phyloP scores from a whole-genome alignment of 306 rosid species.

The Cyamopsis tetragonoloba region DNA sequence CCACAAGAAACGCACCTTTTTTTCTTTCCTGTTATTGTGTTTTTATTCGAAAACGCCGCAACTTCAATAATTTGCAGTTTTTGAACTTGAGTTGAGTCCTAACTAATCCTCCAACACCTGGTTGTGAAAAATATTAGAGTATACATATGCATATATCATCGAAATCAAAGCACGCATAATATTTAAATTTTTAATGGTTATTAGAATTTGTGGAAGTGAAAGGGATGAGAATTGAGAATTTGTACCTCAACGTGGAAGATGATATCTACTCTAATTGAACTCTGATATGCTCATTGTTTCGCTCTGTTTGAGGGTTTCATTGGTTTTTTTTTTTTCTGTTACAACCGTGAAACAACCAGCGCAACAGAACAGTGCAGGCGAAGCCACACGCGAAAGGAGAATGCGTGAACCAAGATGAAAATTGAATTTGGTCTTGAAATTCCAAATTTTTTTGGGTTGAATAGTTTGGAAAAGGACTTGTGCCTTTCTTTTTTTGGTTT shows the following conservation, averaged over 20 bases:
- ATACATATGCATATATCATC: not conserved
- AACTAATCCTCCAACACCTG: not conserved
- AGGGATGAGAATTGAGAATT: not conserved
- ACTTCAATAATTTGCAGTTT: not conserved
- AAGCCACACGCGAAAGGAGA: not conserved
- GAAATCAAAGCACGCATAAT: not conserved
- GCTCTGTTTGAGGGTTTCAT: not conserved
- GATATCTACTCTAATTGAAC: not conserved
- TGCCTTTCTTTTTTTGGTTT: not conserved
- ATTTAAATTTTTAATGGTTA: no score
- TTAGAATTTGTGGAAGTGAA: not conserved
- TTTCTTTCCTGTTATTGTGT: not conserved
- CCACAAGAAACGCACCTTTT: not conserved
- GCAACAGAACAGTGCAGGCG: not conserved
- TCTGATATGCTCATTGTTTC: not conserved
- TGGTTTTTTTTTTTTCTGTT: no score
- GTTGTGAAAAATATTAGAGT: not conserved
- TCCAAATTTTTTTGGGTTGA: no score
- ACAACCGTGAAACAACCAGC: not conserved
- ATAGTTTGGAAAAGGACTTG: no score
- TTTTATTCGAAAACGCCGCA: not conserved
- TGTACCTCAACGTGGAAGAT: conserved; percentile 3
- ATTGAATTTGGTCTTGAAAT: conserved; percentile 1
- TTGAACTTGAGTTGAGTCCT: not conserved
- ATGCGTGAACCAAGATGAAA: conserved; percentile 14